phyloP scores from a whole-genome alignment of 768 basidiomycete species.

The Boletellus ananiceps region DNA sequence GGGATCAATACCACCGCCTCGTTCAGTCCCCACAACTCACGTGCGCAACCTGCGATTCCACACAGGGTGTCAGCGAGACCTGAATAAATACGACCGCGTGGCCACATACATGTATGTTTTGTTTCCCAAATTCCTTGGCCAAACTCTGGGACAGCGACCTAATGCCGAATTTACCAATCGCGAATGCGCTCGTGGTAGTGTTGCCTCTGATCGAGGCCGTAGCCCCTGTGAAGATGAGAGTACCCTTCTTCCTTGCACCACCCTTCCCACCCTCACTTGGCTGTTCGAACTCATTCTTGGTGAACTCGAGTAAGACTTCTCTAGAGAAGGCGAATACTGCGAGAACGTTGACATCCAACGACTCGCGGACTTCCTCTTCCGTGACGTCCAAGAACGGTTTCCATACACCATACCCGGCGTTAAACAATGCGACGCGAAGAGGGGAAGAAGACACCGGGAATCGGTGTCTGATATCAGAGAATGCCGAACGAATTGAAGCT shows the following conservation, averaged over 20 bases:
- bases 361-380: slow-evolving; percentile 49
- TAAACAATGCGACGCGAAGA: slow-evolving; percentile 62
- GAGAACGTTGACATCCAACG: slow-evolving; percentile 49
- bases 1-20: neutral
- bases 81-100: neutral
- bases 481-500: slow-evolving; percentile 47
- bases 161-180: slow-evolving; percentile 59
- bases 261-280: slow-evolving; percentile 36
- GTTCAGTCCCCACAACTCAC: slow-evolving; percentile 36
- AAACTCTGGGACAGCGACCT: slow-evolving; percentile 66
- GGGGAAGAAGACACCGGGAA: slow-evolving; percentile 46
- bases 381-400: slow-evolving; percentile 66
- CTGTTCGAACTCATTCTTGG: slow-evolving; percentile 44
- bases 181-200: slow-evolving; percentile 52
- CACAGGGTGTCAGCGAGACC: neutral
- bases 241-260: slow-evolving; percentile 53
- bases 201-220: slow-evolving; percentile 67
- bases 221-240: slow-evolving; percentile 69
- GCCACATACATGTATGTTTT: slow-evolving; percentile 62
- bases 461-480: slow-evolving; percentile 40
- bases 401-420: slow-evolving; percentile 53
- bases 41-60: slow-evolving; percentile 50
- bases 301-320: slow-evolving; percentile 55
- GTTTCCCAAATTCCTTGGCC: slow-evolving; percentile 68
- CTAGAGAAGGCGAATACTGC: slow-evolving; percentile 62